phyloP scores from a whole-genome alignment of 1,284 basidiomycete genomes.

The Cutaneotrichosporon spelunceum region DNA sequence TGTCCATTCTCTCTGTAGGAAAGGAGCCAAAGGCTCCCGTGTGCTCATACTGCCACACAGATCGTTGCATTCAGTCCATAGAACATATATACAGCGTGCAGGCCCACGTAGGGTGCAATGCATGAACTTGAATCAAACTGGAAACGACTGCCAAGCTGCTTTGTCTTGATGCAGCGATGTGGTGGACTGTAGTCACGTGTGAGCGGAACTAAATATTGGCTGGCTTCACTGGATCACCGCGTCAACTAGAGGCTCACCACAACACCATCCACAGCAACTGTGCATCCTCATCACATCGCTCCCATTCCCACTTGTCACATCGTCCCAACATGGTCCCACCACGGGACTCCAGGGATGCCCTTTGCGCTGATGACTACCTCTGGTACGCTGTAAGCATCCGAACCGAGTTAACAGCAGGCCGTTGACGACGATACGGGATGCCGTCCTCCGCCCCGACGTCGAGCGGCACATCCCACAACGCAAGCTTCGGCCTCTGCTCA shows the following conservation, averaged over 20 bases:
- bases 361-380: conserved; percentile 12
- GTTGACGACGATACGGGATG: conserved; percentile 39
- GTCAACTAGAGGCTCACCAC: not conserved
- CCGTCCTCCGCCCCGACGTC: conserved; percentile 32
- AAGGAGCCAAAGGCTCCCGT: conserved; percentile 10
- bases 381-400: not conserved
- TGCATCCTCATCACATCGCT: not conserved
- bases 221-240: not conserved
- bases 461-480: conserved; percentile 23
- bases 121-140: conserved; percentile 4
- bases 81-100: conserved; percentile 12
- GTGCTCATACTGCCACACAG: conserved; percentile 13
- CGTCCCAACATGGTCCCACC: conserved; percentile 9
- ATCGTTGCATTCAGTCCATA: conserved; percentile 12
- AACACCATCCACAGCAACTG: not conserved
- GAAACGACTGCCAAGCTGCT: not conserved
- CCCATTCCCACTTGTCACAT: not conserved
- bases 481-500: conserved; percentile 31
- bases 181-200: not conserved
- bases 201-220: conserved; percentile 2
- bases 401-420: conserved; percentile 28
- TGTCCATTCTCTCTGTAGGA: conserved; percentile 11
- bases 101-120: not conserved
- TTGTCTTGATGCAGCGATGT: not conserved
- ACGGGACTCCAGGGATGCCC: conserved; percentile 5